phyloP scores from a whole-genome alignment of 2,329 filamentous ascomycete genomes.

The Phialemoniopsis sp. region DNA sequence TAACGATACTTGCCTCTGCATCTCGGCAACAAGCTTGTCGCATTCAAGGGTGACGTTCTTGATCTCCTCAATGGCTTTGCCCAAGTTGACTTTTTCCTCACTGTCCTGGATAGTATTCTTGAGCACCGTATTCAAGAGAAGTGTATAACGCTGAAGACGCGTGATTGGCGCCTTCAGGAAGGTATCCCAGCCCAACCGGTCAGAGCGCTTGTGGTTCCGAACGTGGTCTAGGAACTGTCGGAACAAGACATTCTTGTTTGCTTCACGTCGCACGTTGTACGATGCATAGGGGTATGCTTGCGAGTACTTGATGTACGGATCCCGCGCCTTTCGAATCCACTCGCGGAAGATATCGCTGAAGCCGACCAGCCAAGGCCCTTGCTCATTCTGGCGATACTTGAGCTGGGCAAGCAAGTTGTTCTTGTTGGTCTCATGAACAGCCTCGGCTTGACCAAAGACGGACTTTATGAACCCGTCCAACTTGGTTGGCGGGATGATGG shows the following conservation, averaged over 20 bases:
- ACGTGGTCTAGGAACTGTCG: slow-evolving; percentile 78
- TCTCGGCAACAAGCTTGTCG: slow-evolving; percentile 87
- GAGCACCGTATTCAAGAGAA: slow-evolving; percentile 78
- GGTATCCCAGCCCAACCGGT: slow-evolving; percentile 87
- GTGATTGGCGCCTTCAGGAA: slow-evolving; percentile 93
- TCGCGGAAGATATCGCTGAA: slow-evolving; percentile 98
- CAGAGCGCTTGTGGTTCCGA: slow-evolving; percentile 72
- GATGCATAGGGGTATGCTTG: slow-evolving; percentile 80
- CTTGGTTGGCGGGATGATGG: slow-evolving; percentile 75
- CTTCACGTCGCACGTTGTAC: slow-evolving; percentile 79
- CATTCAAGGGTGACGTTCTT: slow-evolving; percentile 85
- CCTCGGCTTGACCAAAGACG: slow-evolving; percentile 89
- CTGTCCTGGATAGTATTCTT: slow-evolving; percentile 80
- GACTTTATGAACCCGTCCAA: slow-evolving; percentile 75
- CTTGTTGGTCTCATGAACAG: slow-evolving; percentile 86
- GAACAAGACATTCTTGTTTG: slow-evolving; percentile 81
- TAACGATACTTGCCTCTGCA: slow-evolving; percentile 85
- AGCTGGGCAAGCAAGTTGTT: slow-evolving; percentile 88
- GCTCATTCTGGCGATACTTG: slow-evolving; percentile 94
- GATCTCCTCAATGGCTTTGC: slow-evolving; percentile 86
- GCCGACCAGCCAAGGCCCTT: slow-evolving; percentile 89
- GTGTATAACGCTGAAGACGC: slow-evolving; percentile 81
- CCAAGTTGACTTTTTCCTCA: slow-evolving; percentile 84
- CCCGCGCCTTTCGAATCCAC: slow-evolving; percentile 93
- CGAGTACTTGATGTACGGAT: slow-evolving; percentile 88